Evolutionary conservation across 2,329 filamentous ascomycete species (phyloP), one percentile per base, ranked within the genome.

Genomic region (Botrytis hyacinthi): DNA sequence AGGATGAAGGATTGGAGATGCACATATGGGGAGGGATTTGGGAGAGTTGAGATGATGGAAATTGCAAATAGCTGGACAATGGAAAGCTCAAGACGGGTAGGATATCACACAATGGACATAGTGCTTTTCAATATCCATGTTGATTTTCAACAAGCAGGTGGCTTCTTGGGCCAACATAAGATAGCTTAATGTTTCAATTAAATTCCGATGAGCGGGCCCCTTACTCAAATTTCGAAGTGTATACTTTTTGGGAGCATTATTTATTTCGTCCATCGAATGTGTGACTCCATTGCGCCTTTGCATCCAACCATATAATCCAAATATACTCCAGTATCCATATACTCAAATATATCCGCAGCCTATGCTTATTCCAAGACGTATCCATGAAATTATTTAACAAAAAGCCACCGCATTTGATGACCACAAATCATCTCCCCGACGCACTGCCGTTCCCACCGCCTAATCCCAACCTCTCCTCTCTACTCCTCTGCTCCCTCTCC

Each of bases 381-480:
- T 66, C 22, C 42, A 66, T 66, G 44, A 48, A 37, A 66, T 48
- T 22, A 66, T 35, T 35, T 8, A 10, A 32, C 48, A 22, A 12
- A 14, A 57, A 57, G 16, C 29, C 12, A 1, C 14, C 37, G 3
- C 35, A 32, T 32, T n/a, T 37, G 18, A 68, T 32, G 6, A n/a
- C n/a, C n/a, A 22, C 12, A 26, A 10, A 69, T 69, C 7, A 69
- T 42, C 66, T 69, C 26, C 66, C 66, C 5, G 26, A 42, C 7
- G 26, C 48, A 32, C 26, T 75, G 74, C 73, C 70, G 71, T 76
- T 78, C 20, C 77, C 76, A 35, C 77, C 76, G 35, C 73, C 76
- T 62, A 82, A 70, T 9, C 82, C 82, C 44, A 83, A 76, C 73
- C 82, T 80, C 75, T 83, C 82, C 46, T 83, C 82, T 73, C 81